A percentile compares a stretch with the other conserved stretches of the same genome.
Evolutionary conservation across 108 stramenopile species (phyloP).

Genomic region (Epithemia pelagica): DNA sequence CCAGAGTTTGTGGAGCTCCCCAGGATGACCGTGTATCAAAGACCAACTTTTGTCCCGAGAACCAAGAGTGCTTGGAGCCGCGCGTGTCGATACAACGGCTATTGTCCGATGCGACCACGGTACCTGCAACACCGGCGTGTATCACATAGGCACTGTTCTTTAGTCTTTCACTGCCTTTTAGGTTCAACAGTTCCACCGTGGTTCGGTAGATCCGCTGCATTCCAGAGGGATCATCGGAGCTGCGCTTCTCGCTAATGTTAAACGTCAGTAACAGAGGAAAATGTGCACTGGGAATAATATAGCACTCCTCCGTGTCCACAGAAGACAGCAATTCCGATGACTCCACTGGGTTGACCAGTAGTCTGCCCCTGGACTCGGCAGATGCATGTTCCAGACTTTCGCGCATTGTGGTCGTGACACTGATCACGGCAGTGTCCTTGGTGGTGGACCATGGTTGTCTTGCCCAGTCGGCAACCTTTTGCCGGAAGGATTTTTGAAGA

Average conservation of each 20-base stretch:
- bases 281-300: conserved; percentile 82
- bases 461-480: conserved; percentile 80
- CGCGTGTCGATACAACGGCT: conserved; percentile 20
- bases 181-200: conserved; percentile 37
- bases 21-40: conserved; percentile 72
- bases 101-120: conserved; percentile 40
- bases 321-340: conserved; percentile 43
- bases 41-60: conserved; percentile 30
- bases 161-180: conserved; percentile 1
- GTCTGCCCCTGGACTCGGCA: neutral
- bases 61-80: conserved; percentile 27
- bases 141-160: conserved; percentile 22
- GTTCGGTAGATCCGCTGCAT: conserved; percentile 54
- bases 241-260: conserved; percentile 20
- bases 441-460: conserved; percentile 66
- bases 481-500: conserved; percentile 59
- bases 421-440: conserved; percentile 63
- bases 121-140: conserved; percentile 61
- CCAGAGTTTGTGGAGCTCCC: conserved; percentile 72
- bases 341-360: conserved; percentile 68
- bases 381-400: conserved; percentile 27
- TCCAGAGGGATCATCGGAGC: conserved; percentile 11
- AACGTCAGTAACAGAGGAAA: conserved; percentile 78
- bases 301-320: conserved; percentile 63
- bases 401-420: conserved; percentile 57